Evolutionary conservation across 495 filamentous ascomycete species (phyloP).

Genomic region (Neurospora sp.): DNA sequence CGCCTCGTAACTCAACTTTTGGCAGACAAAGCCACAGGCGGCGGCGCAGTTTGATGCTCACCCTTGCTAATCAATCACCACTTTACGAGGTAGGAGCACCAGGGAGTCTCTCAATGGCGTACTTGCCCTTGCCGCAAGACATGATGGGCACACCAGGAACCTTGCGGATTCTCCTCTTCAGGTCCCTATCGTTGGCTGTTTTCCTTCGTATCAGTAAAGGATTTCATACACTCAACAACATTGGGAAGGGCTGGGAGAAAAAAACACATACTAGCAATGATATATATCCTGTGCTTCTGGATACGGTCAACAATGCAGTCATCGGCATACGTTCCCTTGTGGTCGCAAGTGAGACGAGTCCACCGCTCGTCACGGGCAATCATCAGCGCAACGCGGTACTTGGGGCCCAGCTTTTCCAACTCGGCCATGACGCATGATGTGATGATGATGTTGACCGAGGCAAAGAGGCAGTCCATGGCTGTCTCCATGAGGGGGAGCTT

Average conservation of each 20-base stretch:
- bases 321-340: slow-evolving; percentile 89
- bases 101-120: slow-evolving; percentile 84
- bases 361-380: slow-evolving; percentile 83
- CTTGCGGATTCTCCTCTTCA: slow-evolving; percentile 74
- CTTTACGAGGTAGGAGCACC: slow-evolving; percentile 48
- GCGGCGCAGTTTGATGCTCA: background rate
- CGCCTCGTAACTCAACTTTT: too few relatives aligned
- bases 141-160: slow-evolving; percentile 51
- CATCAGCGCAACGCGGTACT: slow-evolving; percentile 79
- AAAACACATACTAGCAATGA: slow-evolving; percentile 46
- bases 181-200: slow-evolving; percentile 63
- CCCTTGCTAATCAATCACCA: background rate
- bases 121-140: slow-evolving; percentile 70
- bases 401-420: slow-evolving; percentile 81
- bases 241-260: too few relatives aligned
- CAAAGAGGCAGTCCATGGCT: slow-evolving; percentile 65
- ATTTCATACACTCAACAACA: too few relatives aligned
- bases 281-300: slow-evolving; percentile 66
- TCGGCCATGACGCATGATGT: slow-evolving; percentile 62
- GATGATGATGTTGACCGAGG: slow-evolving; percentile 58
- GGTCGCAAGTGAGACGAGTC: slow-evolving; percentile 73
- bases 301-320: slow-evolving; percentile 89
- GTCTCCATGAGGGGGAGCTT: slow-evolving; percentile 81
- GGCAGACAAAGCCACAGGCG: background rate
- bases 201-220: too few relatives aligned